These are phyloP conservation scores for Carex littledalei DNA, from an alignment of 176 grass and related monocot species.

Conservation along the genomic window DNA sequence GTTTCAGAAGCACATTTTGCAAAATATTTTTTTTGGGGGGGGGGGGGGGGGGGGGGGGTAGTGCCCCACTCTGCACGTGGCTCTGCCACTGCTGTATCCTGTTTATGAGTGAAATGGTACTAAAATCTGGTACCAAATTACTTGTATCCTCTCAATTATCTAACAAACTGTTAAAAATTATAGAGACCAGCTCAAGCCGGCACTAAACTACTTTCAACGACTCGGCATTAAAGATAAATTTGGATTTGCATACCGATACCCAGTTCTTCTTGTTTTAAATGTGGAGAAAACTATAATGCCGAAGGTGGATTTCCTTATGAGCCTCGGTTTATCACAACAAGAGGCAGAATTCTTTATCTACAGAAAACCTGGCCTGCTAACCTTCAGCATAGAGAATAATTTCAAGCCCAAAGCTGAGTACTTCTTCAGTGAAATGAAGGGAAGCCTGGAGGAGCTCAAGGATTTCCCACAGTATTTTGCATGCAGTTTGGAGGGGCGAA, in stretches of 20 bases:
- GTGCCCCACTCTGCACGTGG: background rate
- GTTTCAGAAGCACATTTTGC: too few species aligned
- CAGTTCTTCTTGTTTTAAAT: conserved; percentile 60
- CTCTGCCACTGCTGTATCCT: background rate
- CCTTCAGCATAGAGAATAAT: conserved; percentile 62
- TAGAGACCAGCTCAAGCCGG: conserved; percentile 57
- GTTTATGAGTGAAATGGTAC: background rate
- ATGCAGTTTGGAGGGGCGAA: conserved; percentile 64
- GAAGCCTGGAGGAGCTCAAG: conserved; percentile 62
- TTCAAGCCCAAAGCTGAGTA: conserved; percentile 66
- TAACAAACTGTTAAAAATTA: conserved; percentile 6
- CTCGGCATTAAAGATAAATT: conserved; percentile 42
- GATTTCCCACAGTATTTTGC: conserved; percentile 78
- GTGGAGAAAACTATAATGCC: conserved; percentile 58
- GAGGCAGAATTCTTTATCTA: conserved; percentile 46
- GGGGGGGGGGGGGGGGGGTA: too few species aligned
- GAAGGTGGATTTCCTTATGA: conserved; percentile 44
- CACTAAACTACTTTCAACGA: conserved; percentile 57
- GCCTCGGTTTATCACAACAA: conserved; percentile 33
- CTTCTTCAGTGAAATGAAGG: conserved; percentile 38
- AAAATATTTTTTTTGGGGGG: too few species aligned
- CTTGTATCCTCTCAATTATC: background rate
- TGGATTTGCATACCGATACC: conserved; percentile 43
- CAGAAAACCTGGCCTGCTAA: conserved; percentile 48
- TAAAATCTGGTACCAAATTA: background rate